Evolutionary conservation across 331 rosid genomes (phyloP), one percentile per base, ranked within the genome.

Genomic region (Malus hybrid): DNA sequence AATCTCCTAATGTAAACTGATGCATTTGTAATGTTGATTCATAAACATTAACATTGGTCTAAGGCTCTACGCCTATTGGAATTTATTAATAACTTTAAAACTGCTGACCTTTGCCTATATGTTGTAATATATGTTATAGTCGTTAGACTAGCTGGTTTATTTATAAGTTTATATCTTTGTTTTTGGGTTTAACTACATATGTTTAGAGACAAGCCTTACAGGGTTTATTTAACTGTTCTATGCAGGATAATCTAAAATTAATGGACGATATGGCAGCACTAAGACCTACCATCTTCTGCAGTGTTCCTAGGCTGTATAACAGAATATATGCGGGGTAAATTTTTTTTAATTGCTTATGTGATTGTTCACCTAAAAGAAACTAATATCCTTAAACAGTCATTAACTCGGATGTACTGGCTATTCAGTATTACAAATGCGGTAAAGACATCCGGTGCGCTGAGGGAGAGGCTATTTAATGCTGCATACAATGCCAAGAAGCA

Each of bases 241-340:
- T 83, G 89, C 96, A 95, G 99, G 99, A 95, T 82, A 90, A 87
- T 86, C 61, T 95, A 96, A 95, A 95, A 79, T 79, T 95, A 74
- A 86, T 95, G 90, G 99, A 95, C 77, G 99, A 95, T 78, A 79
- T 95, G 75, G 91, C 93, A 65, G 89, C 81, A 70, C 81, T 95
- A 75, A 89, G 93, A 75, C 99, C 99, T 74, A 95, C 99, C 16
- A 65, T 95, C 83, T 95, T 95, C 84, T 84, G 92, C 81, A 95
- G 99, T 73, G 98, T 95, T 83, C 99, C 99, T 74, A 90, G 99
- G 83, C 97, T 95, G 68, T 95, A 88, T 77, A 95, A 95, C 74
- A 88, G 98, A 89, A 86, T 95, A 84, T 95, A 95, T 82, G 96
- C 92, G 42, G 97, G 98, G 99, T 92, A 95, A 39, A 9, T 39